These are phyloP conservation scores for Stagonosporopsis chrysanthemi DNA, from an alignment of 2,329 filamentous ascomycete species.

Conservation along the genomic window DNA sequence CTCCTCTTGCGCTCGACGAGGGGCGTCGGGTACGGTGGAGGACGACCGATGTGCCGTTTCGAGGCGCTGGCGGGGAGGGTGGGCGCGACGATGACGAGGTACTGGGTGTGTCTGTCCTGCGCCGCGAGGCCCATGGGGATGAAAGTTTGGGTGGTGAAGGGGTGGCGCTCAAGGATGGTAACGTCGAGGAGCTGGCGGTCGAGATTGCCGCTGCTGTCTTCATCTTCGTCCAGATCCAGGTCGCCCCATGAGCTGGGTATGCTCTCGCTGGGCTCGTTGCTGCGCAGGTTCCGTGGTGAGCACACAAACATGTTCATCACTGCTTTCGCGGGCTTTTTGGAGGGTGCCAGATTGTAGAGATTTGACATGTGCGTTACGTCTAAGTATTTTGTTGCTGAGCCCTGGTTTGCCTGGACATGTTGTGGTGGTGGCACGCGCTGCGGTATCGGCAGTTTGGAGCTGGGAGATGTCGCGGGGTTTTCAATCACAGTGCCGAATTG, in stretches of 20 bases:
- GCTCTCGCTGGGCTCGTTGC: conserved; percentile 46
- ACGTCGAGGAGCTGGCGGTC: conserved; percentile 66
- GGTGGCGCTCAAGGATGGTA: conserved; percentile 84
- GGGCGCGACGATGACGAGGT: conserved; percentile 89
- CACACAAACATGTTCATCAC: conserved; percentile 92
- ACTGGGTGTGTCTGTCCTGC: conserved; percentile 60
- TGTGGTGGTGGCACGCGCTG: conserved; percentile 56
- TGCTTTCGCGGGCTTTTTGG: conserved; percentile 63
- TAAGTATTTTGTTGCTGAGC: conserved; percentile 84
- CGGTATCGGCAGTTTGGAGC: conserved; percentile 55
- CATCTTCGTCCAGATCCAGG: conserved; percentile 44
- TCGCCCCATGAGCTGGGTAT: conserved; percentile 47
- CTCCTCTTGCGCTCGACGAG: conserved; percentile 34
- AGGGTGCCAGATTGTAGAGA: conserved; percentile 72
- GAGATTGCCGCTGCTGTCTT: conserved; percentile 30
- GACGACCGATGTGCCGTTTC: conserved; percentile 34
- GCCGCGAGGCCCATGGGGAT: conserved; percentile 71
- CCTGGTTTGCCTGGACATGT: conserved; percentile 76
- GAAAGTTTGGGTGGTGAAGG: conserved; percentile 94
- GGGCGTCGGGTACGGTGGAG: conserved; percentile 55
- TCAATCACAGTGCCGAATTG: conserved; percentile 84
- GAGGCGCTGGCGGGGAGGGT: conserved; percentile 63
- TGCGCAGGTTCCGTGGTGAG: conserved; percentile 66
- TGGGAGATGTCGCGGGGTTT: conserved; percentile 67
- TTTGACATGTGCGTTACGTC: conserved; percentile 77